Evolutionary conservation across 345 rosid genomes (phyloP).

Genomic region (Eucalyptus caleyi): DNA sequence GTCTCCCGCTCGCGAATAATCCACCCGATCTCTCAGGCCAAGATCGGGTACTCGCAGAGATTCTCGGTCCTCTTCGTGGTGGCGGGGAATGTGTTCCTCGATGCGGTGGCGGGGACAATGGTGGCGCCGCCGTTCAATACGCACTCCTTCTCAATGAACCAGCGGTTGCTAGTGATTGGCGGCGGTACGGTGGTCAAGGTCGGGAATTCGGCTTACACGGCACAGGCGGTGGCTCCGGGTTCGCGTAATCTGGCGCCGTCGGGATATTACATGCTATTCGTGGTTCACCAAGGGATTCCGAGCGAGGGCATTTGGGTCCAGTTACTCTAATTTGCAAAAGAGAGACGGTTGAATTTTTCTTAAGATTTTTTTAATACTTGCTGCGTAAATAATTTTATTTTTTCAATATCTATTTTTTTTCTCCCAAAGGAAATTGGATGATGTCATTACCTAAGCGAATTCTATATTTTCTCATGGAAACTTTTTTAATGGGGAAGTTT

Average conservation of each 20-base stretch:
- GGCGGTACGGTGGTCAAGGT: not conserved
- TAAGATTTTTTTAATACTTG: not conserved
- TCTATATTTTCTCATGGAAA: not conserved
- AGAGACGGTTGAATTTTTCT: not conserved
- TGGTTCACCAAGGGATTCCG: too few species aligned
- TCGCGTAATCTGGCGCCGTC: not conserved
- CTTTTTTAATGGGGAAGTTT: not conserved
- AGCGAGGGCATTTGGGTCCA: too few species aligned
- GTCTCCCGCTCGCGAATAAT: conserved; percentile 26
- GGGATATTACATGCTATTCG: too few species aligned
- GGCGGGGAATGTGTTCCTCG: not conserved
- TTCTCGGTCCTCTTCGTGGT: not conserved
- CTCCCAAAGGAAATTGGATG: not conserved
- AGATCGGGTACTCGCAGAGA: not conserved
- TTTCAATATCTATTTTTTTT: not conserved
- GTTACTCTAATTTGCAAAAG: accelerated
- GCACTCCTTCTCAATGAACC: conserved; percentile 33
- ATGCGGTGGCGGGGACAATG: not conserved
- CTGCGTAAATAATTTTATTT: not conserved
- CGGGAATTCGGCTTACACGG: not conserved
- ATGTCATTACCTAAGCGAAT: not conserved
- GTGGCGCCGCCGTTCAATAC: conserved; percentile 28
- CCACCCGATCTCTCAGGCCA: conserved; percentile 4
- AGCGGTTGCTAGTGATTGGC: conserved; percentile 22
- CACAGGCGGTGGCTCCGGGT: not conserved